Evolutionary conservation across 495 filamentous ascomycete genomes (phyloP), one percentile per base, ranked within the genome.

Genomic region (Podospora australis): DNA sequence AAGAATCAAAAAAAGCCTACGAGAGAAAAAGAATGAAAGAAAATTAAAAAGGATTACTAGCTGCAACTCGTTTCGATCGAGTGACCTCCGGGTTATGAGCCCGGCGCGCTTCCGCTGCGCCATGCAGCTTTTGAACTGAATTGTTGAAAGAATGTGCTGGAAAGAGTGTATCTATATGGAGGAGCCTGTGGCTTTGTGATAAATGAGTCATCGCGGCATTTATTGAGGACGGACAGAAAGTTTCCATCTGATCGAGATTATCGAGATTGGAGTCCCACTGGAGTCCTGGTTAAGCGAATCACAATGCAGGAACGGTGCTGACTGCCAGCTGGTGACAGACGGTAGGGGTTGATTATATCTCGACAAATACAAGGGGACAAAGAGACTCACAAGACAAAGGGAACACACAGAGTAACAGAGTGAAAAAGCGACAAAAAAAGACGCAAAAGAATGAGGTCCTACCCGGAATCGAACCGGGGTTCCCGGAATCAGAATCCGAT

Each of bases 401-500:
- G 13, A n/a, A 30, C 7, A 30, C 7, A 30, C 7, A 7, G 28
- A n/a, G 13, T 7, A n/a, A 30, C 7, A 7, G 28, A 30, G 28
- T 30, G 28, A 30, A 30, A 30, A 30, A n/a, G 28, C 7, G 28
- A 30, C 28, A 30, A 30, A 30, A 30, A 30, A 30, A 30, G 13
- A 30, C 7, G 13, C n/a, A 35, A 50, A 50, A 50, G 23, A 7
- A 24, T 38, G 10, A 50, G 48, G 42, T 46, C 49, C 7, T 34
- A 32, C 35, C 49, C 26, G 49, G 49, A 46, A 14, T 46, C 42
- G 49, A 52, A 52, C 42, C 41, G 49, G 49, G 49, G 42, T 52
- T 46, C 34, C 35, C 49, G 34, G 42, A 52, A 52, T 46, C 48
- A 50, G 48, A 50, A 50, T 50, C 48, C 41, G 48, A 41, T 44